Conservation (phyloP, 2,329 filamentous ascomycete species). For the Uncinocarpus reesii region DNA sequence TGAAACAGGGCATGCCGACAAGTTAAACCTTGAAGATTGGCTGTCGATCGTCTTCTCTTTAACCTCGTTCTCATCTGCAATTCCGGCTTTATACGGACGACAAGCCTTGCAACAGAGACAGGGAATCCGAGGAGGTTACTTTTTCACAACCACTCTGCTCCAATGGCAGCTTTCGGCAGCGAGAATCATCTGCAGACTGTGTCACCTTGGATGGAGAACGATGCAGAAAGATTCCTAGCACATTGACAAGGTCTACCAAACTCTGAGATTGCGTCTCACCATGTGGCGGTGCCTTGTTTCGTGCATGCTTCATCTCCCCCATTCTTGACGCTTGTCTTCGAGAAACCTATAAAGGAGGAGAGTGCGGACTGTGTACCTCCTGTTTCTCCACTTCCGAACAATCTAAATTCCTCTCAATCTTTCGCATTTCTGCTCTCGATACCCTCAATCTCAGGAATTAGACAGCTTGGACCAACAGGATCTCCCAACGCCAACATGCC, state of each 20-base stretch:
- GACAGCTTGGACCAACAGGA: not conserved
- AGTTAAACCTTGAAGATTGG: not conserved
- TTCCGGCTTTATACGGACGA: not conserved
- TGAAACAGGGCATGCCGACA: not conserved
- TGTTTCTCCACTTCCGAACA: not conserved
- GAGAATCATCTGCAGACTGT: conserved; percentile 1
- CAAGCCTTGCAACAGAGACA: not conserved
- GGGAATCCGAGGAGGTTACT: not conserved
- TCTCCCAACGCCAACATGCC: conserved; percentile 7
- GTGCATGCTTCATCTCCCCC: not conserved
- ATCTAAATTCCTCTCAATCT: conserved; percentile 1
- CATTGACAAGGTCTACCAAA: conserved; percentile 1
- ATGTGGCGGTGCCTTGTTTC: conserved; percentile 6
- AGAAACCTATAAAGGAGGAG: conserved; percentile 7
- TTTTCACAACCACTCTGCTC: not conserved
- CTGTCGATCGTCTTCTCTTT: not conserved
- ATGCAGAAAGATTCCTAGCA: not conserved
- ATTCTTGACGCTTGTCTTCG: not conserved
- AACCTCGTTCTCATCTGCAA: not conserved
- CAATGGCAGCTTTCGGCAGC: not conserved
- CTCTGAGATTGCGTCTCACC: not conserved
- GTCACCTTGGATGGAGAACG: conserved; percentile 2
- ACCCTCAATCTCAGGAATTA: conserved; percentile 3
- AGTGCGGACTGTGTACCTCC: not conserved
- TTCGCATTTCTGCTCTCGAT: conserved; percentile 1